Evolutionary conservation across 306 rosid genomes (phyloP).

Genomic region (Betula pendula): DNA sequence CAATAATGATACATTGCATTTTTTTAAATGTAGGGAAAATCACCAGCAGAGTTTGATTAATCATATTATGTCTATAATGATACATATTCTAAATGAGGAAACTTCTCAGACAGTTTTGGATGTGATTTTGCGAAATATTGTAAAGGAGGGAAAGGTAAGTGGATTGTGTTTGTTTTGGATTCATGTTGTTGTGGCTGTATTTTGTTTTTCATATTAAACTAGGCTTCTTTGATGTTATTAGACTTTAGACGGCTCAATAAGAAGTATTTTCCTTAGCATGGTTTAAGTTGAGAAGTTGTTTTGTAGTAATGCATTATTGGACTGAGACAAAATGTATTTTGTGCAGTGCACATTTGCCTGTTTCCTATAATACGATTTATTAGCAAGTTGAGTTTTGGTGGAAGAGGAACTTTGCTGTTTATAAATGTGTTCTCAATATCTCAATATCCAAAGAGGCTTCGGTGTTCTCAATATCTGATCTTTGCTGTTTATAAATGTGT

Average conservation of each 20-base stretch:
- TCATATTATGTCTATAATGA: constrained; percentile 68
- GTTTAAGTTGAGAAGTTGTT: not conserved
- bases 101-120: constrained; percentile 67
- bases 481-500: not conserved
- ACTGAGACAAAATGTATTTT: not conserved
- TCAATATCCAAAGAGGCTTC: too few relatives aligned
- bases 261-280: not conserved
- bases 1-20: constrained; percentile 9
- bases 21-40: constrained; percentile 52
- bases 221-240: constrained; percentile 15
- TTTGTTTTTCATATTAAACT: not conserved
- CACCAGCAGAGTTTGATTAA: constrained; percentile 59
- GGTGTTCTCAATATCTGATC: not conserved
- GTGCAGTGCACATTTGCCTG: not conserved
- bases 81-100: constrained; percentile 57
- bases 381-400: not conserved
- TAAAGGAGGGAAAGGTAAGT: constrained; percentile 65
- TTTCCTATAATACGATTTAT: not conserved
- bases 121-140: constrained; percentile 69
- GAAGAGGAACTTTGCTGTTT: not conserved
- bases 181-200: not conserved
- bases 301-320: not conserved
- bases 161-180: not conserved
- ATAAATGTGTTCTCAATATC: too few relatives aligned
- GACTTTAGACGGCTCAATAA: not conserved